Evolutionary conservation across 2,329 filamentous ascomycete species (phyloP).

Genomic region (Claviceps digitariae): DNA sequence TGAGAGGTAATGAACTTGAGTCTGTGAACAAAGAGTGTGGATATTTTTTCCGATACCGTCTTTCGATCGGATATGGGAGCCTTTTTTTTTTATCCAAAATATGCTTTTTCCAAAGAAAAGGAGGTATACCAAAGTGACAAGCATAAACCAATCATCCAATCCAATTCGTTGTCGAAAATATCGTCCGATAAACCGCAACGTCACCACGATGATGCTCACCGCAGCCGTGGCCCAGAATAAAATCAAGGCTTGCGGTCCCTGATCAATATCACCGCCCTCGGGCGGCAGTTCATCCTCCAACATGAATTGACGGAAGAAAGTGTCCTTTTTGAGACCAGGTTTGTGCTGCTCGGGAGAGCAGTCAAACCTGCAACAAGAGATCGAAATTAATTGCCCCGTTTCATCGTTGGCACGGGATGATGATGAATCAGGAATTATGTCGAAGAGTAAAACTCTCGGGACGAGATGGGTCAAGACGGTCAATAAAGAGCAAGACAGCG

Average conservation of each 20-base stretch:
- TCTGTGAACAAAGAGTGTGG: too few species aligned
- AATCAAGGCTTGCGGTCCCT: background rate
- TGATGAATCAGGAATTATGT: too few species aligned
- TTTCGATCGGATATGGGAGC: background rate
- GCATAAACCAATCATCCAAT: slow-evolving; percentile 5
- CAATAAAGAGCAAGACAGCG: too few species aligned
- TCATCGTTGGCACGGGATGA: too few species aligned
- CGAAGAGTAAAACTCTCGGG: too few species aligned
- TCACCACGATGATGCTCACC: background rate
- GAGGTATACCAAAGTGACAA: slow-evolving; percentile 2
- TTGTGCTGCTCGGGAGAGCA: too few species aligned
- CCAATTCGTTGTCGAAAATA: background rate
- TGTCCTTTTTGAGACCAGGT: background rate
- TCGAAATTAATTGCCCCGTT: too few species aligned
- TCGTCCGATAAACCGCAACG: slow-evolving; percentile 2
- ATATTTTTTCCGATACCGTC: background rate
- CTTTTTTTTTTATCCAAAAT: too few species aligned
- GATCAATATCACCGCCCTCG: slow-evolving; percentile 3
- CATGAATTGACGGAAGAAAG: background rate
- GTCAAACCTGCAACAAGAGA: too few species aligned
- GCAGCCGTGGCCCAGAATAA: background rate
- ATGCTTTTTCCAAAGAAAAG: too few species aligned
- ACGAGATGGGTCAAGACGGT: too few species aligned
- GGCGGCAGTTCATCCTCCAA: background rate
- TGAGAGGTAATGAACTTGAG: background rate